Evolutionary conservation across 257 asterid species (phyloP), one percentile per base, ranked within the genome.

Genomic region (Prunella vulgaris): DNA sequence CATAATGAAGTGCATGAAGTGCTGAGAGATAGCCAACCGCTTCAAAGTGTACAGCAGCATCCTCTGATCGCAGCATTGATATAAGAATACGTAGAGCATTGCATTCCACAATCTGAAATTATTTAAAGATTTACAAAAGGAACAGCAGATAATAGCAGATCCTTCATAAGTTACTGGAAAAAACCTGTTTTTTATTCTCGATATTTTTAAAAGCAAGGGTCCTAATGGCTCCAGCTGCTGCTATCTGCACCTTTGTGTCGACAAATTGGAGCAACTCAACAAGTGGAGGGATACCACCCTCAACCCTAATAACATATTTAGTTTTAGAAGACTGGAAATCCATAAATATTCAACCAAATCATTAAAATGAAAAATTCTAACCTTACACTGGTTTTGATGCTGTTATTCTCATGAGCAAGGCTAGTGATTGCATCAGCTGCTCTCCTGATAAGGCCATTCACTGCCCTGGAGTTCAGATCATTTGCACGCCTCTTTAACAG

Each of bases 371-470:
- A 71, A 56, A 69, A 75, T 56, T 24, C 8, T 44, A 76, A 94
- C 99, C 99, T 85, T 74, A 94, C 99, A 77, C 87, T 84, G 69
- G 93, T 83, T 84, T 94, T 94, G 69, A 94, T 94, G 86, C 80
- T 84, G 85, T 95, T 86, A 76, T 94, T 94, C 76, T 94, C 99
- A 40, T 94, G 99, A 70, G 97, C 99, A 71, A 94, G 96, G 82
- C 92, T 94, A 25, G 99, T 94, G 66, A 94, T 84, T 60, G 99
- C 96, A 85, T 94, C 99, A 30, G 99, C 96, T 24, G 97, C 98
- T 78, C 96, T 85, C 79, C 99, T 83, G 51, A 94, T 79, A 52
- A 86, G 90, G 69, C 97, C 97, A 77, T 79, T 89, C 67, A 89
- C 82, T 35, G 89, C 94, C 68, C 96, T 87, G 60, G 95, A 85